Conservation (phyloP, 495 filamentous ascomycete species). For the Endocarpon pusillum region DNA sequence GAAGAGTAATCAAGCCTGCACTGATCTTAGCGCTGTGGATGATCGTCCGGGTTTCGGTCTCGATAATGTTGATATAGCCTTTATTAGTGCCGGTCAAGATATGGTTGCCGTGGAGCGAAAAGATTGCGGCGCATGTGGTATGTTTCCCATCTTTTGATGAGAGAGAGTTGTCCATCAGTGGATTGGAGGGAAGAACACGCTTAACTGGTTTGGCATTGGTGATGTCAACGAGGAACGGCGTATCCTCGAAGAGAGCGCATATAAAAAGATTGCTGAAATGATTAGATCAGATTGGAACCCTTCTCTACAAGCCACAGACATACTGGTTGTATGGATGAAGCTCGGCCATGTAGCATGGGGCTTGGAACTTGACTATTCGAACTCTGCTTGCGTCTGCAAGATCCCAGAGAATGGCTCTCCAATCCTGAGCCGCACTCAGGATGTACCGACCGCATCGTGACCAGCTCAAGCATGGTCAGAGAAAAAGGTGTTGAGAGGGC, state of each 20-base stretch:
- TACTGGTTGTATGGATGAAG: conserved; percentile 85
- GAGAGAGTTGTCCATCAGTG: conserved; percentile 46
- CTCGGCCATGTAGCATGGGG: conserved; percentile 88
- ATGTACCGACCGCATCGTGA: conserved; percentile 80
- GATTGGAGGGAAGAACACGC: conserved; percentile 62
- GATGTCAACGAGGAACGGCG: conserved; percentile 73
- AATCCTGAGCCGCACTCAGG: conserved; percentile 87
- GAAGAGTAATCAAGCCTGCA: conserved; percentile 70
- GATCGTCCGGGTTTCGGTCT: conserved; percentile 54
- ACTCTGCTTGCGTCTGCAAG: conserved; percentile 53
- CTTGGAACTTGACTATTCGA: conserved; percentile 66
- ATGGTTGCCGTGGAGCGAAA: conserved; percentile 67
- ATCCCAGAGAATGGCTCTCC: conserved; percentile 93
- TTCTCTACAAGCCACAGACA: conserved; percentile 11
- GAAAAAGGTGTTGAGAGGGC: neutral
- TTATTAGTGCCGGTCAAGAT: conserved; percentile 85
- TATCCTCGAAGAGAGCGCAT: conserved; percentile 81
- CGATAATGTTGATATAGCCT: conserved; percentile 89
- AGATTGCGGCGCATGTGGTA: conserved; percentile 78
- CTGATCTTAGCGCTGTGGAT: conserved; percentile 78
- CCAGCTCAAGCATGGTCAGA: conserved; percentile 49
- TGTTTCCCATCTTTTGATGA: conserved; percentile 84
- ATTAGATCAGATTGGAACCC: conserved; percentile 6
- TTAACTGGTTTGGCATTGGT: conserved; percentile 47
- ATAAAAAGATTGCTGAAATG: conserved; percentile 53